Percentiles rank a stretch among this genome's conserved stretches.
Conservation (phyloP, 768 basidiomycete genomes). For the Boletus subcaerulescens region DNA sequence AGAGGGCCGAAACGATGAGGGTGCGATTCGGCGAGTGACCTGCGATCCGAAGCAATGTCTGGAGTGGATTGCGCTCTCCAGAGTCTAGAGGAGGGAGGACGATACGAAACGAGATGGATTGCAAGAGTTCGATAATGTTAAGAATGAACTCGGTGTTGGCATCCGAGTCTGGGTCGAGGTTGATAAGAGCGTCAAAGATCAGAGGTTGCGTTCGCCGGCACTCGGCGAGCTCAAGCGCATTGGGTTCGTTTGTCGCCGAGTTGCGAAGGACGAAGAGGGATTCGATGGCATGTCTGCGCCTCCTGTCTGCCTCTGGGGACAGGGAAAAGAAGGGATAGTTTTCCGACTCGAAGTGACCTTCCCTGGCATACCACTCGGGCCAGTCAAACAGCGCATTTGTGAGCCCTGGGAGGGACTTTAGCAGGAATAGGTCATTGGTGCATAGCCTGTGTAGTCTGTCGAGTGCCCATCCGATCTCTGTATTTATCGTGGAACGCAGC, state of each 20-base stretch:
- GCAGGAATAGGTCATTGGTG: constrained; percentile 71
- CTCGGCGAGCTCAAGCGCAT: constrained; percentile 55
- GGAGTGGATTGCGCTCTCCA: constrained; percentile 50
- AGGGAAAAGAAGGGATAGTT: constrained; percentile 53
- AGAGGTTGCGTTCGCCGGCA: constrained; percentile 64
- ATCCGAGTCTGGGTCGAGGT: constrained; percentile 59
- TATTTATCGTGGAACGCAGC: constrained; percentile 74
- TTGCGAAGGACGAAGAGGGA: constrained; percentile 88
- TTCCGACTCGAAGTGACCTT: constrained; percentile 52
- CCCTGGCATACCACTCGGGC: constrained; percentile 78
- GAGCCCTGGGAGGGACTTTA: constrained; percentile 72
- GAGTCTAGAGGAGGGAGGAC: constrained; percentile 35
- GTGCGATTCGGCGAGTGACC: constrained; percentile 67
- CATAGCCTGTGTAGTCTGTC: constrained; percentile 81
- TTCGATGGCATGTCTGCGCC: constrained; percentile 77
- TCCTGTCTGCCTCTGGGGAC: constrained; percentile 46
- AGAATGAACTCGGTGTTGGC: constrained; percentile 70
- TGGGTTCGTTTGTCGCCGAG: constrained; percentile 65
- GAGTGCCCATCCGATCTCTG: constrained; percentile 87
- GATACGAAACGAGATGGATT: constrained; percentile 52
- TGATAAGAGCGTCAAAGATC: constrained; percentile 61
- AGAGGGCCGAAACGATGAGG: constrained; percentile 65
- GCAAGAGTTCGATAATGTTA: constrained; percentile 68
- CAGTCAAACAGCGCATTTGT: constrained; percentile 83
- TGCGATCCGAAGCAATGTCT: constrained; percentile 52